Evolutionary conservation across 1,284 basidiomycete species (phyloP).

Genomic region (Boletus subluridellus): DNA sequence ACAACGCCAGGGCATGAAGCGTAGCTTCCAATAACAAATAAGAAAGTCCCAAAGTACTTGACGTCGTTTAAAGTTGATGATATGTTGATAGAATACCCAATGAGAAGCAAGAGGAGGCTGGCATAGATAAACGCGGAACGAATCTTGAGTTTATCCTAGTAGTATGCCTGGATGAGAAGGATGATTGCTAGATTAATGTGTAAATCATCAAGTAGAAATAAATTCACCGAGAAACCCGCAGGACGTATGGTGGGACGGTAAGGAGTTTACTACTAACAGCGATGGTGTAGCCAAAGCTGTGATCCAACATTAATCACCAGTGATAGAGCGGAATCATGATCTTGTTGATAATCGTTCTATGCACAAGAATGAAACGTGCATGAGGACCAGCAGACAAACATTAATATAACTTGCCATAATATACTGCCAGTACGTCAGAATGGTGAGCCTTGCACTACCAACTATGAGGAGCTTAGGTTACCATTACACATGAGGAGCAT

Average conservation of each 20-base stretch:
- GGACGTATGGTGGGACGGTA: conserved; percentile 67
- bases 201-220: background rate
- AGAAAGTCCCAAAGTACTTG: conserved; percentile 69
- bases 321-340: background rate
- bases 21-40: conserved; percentile 59
- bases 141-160: conserved; percentile 55
- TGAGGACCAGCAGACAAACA: background rate
- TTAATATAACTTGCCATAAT: conserved; percentile 43
- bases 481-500: conserved; percentile 51
- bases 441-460: background rate
- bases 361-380: background rate
- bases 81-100: conserved; percentile 68
- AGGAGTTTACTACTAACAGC: conserved; percentile 60
- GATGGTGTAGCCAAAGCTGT: conserved; percentile 52
- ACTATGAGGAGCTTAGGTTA: background rate
- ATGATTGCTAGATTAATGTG: conserved; percentile 42
- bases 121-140: conserved; percentile 60
- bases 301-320: background rate
- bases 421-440: conserved; percentile 27
- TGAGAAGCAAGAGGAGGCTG: conserved; percentile 49
- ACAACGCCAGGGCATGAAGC: conserved; percentile 60
- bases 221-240: conserved; percentile 38
- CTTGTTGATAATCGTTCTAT: conserved; percentile 61
- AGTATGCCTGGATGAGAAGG: conserved; percentile 51
- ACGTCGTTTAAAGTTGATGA: conserved; percentile 37